Base-by-base conservation (phyloP, 768 basidiomycete genomes). In the Lentinula lateritia region DNA sequence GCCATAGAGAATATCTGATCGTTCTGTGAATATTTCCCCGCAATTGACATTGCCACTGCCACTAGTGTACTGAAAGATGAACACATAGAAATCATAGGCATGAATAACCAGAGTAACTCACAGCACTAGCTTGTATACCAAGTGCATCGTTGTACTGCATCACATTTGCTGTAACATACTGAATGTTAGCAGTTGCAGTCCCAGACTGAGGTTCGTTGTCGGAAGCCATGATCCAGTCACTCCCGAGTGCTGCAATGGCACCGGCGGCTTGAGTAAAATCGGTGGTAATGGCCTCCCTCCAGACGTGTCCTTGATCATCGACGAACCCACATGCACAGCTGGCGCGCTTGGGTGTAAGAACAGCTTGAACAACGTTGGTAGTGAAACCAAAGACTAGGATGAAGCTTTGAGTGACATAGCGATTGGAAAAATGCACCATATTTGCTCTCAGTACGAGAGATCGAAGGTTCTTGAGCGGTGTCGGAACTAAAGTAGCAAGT, bases 11-110 rank as follows among this genome's bases (percentile, higher is more conserved):
- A 66, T 66, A 18, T 64, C 65, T n/a, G 50, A 42, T 36, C 63
- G 50, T 53, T 54, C 20, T 36, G 65, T 66, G 63, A 66, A 64
- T 53, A 66, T 66, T 52, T 66, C 65, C 6, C 58, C 65, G n/a
- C 58, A 58, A 23, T 66, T 50, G n/a, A 64, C 63, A 4, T 50
- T 58, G 38, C 65, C 43, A 13, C 38, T 60, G 1, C 58, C 56
- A 35, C 45, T 46, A 1, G 45, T 52, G 23, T 28, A 56, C 55
- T 56, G 23, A 13, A 36, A 20, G 8, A 46, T 5, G 18, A 39
- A 39, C 20, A 36, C 8, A 39, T 9, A n/a, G 5, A 12, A 16
- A 35, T 39, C 18, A 4, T 43, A 39, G 4, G 8, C 15, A 38
- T 13, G 28, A 15, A 32, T 5, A 28, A 23, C 18, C 20, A 15